These are phyloP conservation scores for Hygrophorus pudorinus DNA, from an alignment of 768 basidiomycete species.

Conservation along the genomic window DNA sequence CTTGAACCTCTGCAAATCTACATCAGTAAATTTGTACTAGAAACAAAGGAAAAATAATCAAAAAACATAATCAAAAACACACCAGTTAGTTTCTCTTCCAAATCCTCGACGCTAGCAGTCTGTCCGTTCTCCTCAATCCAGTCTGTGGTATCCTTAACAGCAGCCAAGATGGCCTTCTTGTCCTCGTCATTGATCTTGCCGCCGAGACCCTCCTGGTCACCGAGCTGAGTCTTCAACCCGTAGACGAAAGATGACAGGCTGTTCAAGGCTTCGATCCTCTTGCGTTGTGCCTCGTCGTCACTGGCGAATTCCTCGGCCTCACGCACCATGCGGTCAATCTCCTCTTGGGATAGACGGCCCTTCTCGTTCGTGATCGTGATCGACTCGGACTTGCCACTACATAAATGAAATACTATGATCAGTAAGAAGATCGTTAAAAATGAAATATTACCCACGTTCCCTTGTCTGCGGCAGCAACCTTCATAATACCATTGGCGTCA, in stretches of 20 bases:
- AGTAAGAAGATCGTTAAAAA: background rate
- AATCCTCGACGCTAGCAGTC: constrained; percentile 71
- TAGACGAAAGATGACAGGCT: constrained; percentile 74
- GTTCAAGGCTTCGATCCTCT: constrained; percentile 82
- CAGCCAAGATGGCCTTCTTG: constrained; percentile 71
- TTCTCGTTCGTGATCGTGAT: constrained; percentile 97
- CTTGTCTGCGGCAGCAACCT: constrained; percentile 88
- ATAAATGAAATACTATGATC: background rate
- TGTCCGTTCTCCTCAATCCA: constrained; percentile 86
- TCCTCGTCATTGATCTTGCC: constrained; percentile 77
- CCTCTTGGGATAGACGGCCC: constrained; percentile 80
- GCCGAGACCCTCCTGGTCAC: constrained; percentile 83
- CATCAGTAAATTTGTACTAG: background rate
- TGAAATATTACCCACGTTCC: constrained; percentile 53
- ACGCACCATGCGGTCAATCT: constrained; percentile 92
- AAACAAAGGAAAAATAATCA: constrained; percentile 2
- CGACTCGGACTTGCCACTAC: constrained; percentile 75
- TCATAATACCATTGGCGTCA: constrained; percentile 93
- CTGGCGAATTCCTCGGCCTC: constrained; percentile 88
- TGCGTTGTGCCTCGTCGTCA: constrained; percentile 71
- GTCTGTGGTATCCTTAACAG: constrained; percentile 81
- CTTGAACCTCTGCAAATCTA: constrained; percentile 48
- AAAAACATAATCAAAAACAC: constrained; percentile 12
- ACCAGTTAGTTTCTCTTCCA: constrained; percentile 82
- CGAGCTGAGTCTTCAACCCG: constrained; percentile 79